Base-by-base conservation (phyloP, 148 eudicot species). In the Talinum fruticosum region DNA sequence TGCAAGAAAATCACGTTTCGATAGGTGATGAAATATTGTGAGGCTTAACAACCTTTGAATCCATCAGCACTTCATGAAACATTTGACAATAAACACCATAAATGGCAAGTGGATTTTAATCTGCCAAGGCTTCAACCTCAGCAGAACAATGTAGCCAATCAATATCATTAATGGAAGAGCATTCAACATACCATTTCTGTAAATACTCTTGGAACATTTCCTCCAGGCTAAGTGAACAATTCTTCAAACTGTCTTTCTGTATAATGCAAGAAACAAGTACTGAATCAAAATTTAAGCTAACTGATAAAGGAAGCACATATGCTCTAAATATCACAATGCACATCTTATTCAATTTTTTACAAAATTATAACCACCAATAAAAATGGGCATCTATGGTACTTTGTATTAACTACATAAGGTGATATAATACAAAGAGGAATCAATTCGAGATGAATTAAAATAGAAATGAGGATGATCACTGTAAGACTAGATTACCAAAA, bases 221-320 rank as follows among this genome's bases (percentile, higher is more conserved):
- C 82, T 89, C 90, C 84, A 92, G 84, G 71, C 84, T 79, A 37
- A 86, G 54, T 7, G 82, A 77, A 83, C 78, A 86, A 24, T 76
- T 79, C 80, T 79, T 86, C 90, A 86, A 89, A 45, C 78, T 71
- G 68, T 85, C 88, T 41, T 79, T 83, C 97, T 92, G 86, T 82
- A 85, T 26, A 34, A 78, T 41, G 28, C 37, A 79, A 57, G 49
- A 78, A 47, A 38, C 74, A 59, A 21, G 35, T 64, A 18, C 18
- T 54, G 18, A 73, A 64, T 66, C 33, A 36, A 38, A 12, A 32
- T 26, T n/a, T 35, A 41, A 23, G 6, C 10, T 10, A 70, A n/a
- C 19, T 24, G 32, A 41, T 30, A 62, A 68, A 26, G 53, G 47
- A 0, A 70, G 30, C 7, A n/a, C 41, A 66, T 38, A 70, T 23